phyloP scores from a whole-genome alignment of 306 rosid genomes.

The Delonix regia region DNA sequence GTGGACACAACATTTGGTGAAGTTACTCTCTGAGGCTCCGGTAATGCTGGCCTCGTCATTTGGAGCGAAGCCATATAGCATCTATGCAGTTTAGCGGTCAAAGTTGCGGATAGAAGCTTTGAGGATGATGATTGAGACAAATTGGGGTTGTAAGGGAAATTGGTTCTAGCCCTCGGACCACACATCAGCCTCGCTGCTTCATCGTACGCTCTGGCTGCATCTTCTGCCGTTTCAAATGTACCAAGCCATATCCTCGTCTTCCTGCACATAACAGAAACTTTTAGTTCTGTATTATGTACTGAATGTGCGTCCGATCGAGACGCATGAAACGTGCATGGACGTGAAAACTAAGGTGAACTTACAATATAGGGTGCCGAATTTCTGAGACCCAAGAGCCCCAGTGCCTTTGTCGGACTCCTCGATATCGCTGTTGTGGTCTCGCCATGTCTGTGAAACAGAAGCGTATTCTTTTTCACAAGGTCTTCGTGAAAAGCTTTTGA shows the following conservation, averaged over 20 bases:
- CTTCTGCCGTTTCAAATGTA: constrained; percentile 83
- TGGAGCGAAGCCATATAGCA: constrained; percentile 76
- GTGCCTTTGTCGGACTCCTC: constrained; percentile 84
- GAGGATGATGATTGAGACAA: constrained; percentile 60
- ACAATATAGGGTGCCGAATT: constrained; percentile 80
- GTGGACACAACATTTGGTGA: constrained; percentile 17
- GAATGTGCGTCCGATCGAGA: neutral
- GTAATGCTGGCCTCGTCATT: constrained; percentile 46
- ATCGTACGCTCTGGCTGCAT: constrained; percentile 79
- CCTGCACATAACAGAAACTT: constrained; percentile 47
- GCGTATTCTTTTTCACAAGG: constrained; percentile 27
- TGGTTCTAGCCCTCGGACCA: constrained; percentile 65
- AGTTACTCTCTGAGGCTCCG: constrained; percentile 35
- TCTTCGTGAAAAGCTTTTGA: constrained; percentile 44
- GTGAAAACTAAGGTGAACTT: constrained; percentile 32
- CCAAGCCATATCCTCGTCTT: constrained; percentile 86
- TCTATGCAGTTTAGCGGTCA: constrained; percentile 68
- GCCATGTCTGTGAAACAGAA: constrained; percentile 49
- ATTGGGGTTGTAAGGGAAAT: constrained; percentile 67
- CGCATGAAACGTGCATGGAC: constrained; percentile 26
- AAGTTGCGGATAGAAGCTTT: constrained; percentile 67
- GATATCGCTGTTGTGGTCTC: constrained; percentile 72
- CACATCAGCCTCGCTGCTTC: constrained; percentile 85
- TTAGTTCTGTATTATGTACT: neutral
- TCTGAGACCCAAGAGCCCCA: constrained; percentile 94